Evolutionary conservation across 345 rosid species (phyloP), one percentile per base, ranked within the genome.

Genomic region (Tarenaya hassleriana): DNA sequence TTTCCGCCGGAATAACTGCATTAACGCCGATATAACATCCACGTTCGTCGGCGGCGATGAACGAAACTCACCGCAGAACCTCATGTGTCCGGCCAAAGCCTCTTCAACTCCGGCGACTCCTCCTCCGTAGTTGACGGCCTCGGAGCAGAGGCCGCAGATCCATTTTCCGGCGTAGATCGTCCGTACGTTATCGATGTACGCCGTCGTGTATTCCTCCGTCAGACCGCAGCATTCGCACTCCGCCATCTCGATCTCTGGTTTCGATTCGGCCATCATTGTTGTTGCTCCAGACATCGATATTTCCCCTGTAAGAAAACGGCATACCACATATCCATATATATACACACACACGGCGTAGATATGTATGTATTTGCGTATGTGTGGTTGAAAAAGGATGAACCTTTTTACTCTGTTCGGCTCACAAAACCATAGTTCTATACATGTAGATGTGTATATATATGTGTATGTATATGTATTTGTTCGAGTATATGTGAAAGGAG

Each of bases 91-190:
- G 0, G 61, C 31, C 83, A 86, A 61, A 24, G 95, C 97, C 58
- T 89, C 97, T 12, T 86, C 90, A 3, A 84, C 74, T 20, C 74
- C 69, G 7, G 79, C 77, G 70, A 63, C 81, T 80, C 46, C 81
- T 74, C 0, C 75, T 60, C 16, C 97, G 42, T 86, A 80, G 21
- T 83, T 83, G 17, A 86, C 72, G 6, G 95, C 95, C 47, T 89
- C 97, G 4, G 90, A 82, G 29, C 97, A 89, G 13, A 89, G 65
- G 2, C 97, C 97, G 49, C 97, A 89, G 1, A 89, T 67, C 78
- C 94, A 83, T 54, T 79, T 81, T 0, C 86, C 95, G 1, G 63
- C 64, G 49, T 79, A 80, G 8, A 84, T 49, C 20, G 68, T 69
- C 4, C 95, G 62, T 0, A 83, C 34, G 24, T 65, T 77, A 42